Evolutionary conservation across 257 asterid genomes (phyloP), one percentile per base, ranked within the genome.

Genomic region (Gynochthodes officinalis): DNA sequence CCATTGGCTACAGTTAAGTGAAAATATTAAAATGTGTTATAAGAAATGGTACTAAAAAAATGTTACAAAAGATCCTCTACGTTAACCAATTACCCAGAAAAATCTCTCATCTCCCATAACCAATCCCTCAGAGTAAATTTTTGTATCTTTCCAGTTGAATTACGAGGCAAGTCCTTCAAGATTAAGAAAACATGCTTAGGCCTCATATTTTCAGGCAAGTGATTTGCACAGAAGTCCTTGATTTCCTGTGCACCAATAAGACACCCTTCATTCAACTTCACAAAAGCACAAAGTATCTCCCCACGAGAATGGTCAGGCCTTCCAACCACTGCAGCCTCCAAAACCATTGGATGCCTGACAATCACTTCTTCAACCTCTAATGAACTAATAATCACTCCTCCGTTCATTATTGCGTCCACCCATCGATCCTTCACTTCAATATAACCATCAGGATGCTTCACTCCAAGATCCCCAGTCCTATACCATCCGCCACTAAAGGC

Each of bases 401-500:
- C 91, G 0, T 86, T 75, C 58, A 74, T 80, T 33, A 91, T 75
- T 0, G 84, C 74, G 30, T 91, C 97, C 32, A 80, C 79, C 0
- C 73, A 66, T 6, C 97, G 80, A 33, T 91, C 97, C 74, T 89
- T 89, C 7, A 89, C 14, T 60, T 86, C 82, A 7, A 91, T 72
- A 58, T 69, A 80, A 0, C 97, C 97, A 50, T 88, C 82, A 0
- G 70, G 60, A 55, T 82, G 86, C 55, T 69, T 89, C 59, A 91
- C 86, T 1, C 87, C 97, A 73, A 89, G 64, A 67, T 91, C 97
- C 19, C 83, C 83, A 11, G 93, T 87, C 60, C 91, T 82, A 27
- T 85, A 91, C 97, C 97, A 91, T 42, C 93, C 97, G 1, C 91
- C 89, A 21, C 19, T 40, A 39, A 91, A 89, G 21, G 88, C 95